Base-by-base conservation (phyloP, 2,329 filamentous ascomycete genomes). In the Colletotrichum godetiae region DNA sequence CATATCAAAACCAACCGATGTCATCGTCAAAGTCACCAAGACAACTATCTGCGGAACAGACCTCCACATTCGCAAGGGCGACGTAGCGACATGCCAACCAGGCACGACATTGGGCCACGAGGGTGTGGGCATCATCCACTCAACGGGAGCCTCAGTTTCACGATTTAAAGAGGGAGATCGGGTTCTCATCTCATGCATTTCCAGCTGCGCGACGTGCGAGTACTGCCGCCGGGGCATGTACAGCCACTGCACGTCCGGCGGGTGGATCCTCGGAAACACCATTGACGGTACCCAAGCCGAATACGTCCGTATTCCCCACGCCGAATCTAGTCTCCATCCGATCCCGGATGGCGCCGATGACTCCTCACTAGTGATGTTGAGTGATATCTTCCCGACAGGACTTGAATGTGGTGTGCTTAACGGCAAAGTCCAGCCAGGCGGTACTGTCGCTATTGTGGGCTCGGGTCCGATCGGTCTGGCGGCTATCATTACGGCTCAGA, bases 381-480 rank as follows among this genome's bases (percentile, higher is more conserved):
- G 85, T 27, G 83, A 82, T 82, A 58, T 86, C 53, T 88, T 86
- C 68, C 83, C 84, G 0, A 86, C 84, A 0, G 88, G 88, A 11
- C 91, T 89, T 88, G 89, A 91, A 77, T 87, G 90, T 69, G 88
- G 88, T 1, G 79, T 91, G 31, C 84, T 85, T 2, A 84, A 90
- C 2, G 86, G 88, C 2, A 90, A 90, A 1, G 92, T 92, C 79
- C 81, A 88, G 75, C 81, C 89, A 1, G 90, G 90, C 3, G 91
- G 92, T 75, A 87, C 84, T 13, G 86, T 92, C 2, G 91, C 90
- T 1, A 86, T 92, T 1, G 92, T 92, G 70, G 91, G 91, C 0
- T 89, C 88, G 0, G 90, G 91, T 0, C 90, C 91, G 0, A 90
- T 92, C 1, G 91, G 91, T 1, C 80, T 92, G 11, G 91, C 92